Evolutionary conservation across 202 grass and related monocot genomes (phyloP), one percentile per base, ranked within the genome.

Genomic region (Schoenoplectus triqueter): DNA sequence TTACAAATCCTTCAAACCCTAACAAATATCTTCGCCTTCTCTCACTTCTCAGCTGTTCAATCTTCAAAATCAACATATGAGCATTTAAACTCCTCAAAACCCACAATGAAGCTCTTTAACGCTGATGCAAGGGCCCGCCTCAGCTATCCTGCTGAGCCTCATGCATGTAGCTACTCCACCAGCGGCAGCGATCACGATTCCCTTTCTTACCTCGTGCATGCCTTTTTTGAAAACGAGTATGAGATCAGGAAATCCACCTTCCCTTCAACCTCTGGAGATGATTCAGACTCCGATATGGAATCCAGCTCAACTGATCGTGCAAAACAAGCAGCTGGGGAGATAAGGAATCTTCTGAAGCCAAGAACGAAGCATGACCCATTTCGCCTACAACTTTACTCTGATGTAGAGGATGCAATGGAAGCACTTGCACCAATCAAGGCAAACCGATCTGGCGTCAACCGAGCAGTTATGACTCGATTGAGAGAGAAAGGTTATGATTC

Each of bases 401-500:
- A 84, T 79, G 79, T 84, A 66, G 10, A 52, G 51, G 80, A 72
- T 17, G 72, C 55, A 31, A 46, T 76, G 52, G 84, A 86, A 62
- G 80, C 13, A 15, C 70, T 86, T 57, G 71, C 52, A 50, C 39
- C 19, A 1, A 44, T 84, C 50, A 45, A 61, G 54, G 41, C 2
- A 1, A 79, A 64, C 14, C 59, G 85, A 42, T 86, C 88, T 20
- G 84, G 10, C 5, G 71, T 86, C 72, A 82, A 73, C 15, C 69
- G 88, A 20, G 85, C 72, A 21, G 73, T 84, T 46, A 90, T 87
- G 88, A 86, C 63, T 48, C 59, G 80, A 86, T 65, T 90, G 54
- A 41, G 88, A 42, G 85, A 87, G 55, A 22, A 69, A 67, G 88
- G 88, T 7, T 84, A 90, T 52, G 78, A 90, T 59, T 85, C 85